Evolutionary conservation across 192 early-diverging fungal species (phyloP).

Genomic region (Rhizophagus clarus): DNA sequence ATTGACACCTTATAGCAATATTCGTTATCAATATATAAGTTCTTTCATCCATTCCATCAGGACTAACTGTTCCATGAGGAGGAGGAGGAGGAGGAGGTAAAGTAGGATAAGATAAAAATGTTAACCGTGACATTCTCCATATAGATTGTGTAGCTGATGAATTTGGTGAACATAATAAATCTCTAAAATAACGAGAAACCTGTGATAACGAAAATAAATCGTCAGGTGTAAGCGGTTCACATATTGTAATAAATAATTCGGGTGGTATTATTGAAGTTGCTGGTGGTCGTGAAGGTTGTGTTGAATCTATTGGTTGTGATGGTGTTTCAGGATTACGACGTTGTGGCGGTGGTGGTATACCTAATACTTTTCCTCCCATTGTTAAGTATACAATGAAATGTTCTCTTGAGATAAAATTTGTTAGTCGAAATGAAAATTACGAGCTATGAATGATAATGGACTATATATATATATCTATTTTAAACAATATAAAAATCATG

Average conservation of each 20-base stretch:
- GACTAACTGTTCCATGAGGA: not conserved
- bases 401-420: too few species aligned
- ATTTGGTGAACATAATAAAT: conserved; percentile 18
- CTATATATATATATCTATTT: too few species aligned
- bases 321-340: not conserved
- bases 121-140: not conserved
- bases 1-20: conserved; percentile 8
- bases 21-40: conserved; percentile 5
- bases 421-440: not conserved
- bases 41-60: conserved; percentile 20
- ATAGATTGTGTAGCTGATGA: conserved; percentile 1
- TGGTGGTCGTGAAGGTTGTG: not conserved
- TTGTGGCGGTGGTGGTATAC: not conserved
- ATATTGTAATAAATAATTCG: conserved; percentile 21
- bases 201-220: conserved; percentile 9
- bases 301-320: not conserved
- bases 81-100: not conserved
- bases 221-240: conserved; percentile 6
- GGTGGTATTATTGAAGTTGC: conserved; percentile 13
- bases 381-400: not conserved
- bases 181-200: not conserved
- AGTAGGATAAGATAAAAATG: not conserved
- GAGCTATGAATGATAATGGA: not conserved
- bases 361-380: not conserved
- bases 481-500: not conserved